These are phyloP conservation scores for Lepidopterella palustris DNA, from an alignment of 495 filamentous ascomycete species.

Conservation along the genomic window DNA sequence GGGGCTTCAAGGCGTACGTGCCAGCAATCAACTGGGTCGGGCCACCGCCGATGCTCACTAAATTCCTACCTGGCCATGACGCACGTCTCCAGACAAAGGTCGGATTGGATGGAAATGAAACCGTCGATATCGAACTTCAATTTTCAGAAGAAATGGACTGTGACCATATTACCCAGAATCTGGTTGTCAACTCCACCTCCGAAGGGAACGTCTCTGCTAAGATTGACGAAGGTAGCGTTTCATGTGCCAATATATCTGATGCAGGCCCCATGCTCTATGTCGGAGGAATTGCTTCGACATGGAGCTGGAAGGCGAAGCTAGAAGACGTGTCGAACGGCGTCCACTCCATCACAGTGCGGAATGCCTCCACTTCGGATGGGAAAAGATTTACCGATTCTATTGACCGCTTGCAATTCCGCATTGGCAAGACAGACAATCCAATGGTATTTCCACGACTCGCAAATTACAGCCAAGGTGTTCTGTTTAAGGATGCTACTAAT, in stretches of 20 bases:
- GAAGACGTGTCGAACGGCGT: constrained; percentile 57
- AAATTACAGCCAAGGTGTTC: constrained; percentile 52
- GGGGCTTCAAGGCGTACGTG: constrained; percentile 60
- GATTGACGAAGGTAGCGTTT: constrained; percentile 40
- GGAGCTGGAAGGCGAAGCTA: constrained; percentile 49
- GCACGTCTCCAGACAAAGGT: constrained; percentile 48
- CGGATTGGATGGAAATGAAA: constrained; percentile 40
- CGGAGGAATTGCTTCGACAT: constrained; percentile 50
- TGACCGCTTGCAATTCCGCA: constrained; percentile 53
- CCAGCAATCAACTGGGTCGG: constrained; percentile 44
- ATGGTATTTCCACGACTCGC: constrained; percentile 52
- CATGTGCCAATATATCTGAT: constrained; percentile 37
- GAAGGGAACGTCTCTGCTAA: constrained; percentile 38
- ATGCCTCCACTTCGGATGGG: constrained; percentile 40
- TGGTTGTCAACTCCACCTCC: constrained; percentile 51
- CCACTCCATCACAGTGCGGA: constrained; percentile 56
- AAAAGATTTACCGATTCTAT: constrained; percentile 43
- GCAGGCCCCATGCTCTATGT: constrained; percentile 21
- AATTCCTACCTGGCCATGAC: constrained; percentile 61
- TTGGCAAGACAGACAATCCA: constrained; percentile 52
- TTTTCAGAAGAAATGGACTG: constrained; percentile 63
- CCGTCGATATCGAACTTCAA: constrained; percentile 47
- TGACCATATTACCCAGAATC: constrained; percentile 43
- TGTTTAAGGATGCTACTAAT: constrained; percentile 37
- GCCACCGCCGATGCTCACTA: constrained; percentile 62